Evolutionary conservation across 2,329 filamentous ascomycete species (phyloP).

Genomic region (Cordyceps javanica): DNA sequence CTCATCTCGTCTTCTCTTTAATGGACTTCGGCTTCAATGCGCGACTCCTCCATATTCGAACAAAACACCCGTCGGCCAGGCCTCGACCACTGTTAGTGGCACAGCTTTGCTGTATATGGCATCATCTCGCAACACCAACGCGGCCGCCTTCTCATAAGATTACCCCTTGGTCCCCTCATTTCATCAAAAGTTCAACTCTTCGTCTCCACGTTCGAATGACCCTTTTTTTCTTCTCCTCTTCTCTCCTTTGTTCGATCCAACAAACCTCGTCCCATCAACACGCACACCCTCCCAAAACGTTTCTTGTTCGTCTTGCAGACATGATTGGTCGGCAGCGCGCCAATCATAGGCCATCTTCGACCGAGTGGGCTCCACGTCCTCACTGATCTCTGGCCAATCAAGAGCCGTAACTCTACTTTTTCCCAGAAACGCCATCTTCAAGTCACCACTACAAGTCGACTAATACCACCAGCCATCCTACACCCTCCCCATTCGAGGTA

Average conservation of each 20-base stretch:
- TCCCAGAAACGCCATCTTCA: neutral
- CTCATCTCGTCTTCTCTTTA: neutral
- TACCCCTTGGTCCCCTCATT: slow-evolving; percentile 3
- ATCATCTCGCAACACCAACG: slow-evolving; percentile 4
- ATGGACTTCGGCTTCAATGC: neutral
- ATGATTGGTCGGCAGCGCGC: neutral
- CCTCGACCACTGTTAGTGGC: neutral
- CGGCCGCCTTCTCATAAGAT: neutral
- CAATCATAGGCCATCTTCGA: neutral
- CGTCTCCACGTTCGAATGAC: neutral
- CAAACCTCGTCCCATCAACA: neutral
- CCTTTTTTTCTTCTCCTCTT: neutral
- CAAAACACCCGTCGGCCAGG: neutral
- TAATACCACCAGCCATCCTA: neutral
- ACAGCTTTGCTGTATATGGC: neutral
- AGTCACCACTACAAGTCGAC: slow-evolving; percentile 2
- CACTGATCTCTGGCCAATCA: neutral
- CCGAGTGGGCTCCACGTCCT: neutral
- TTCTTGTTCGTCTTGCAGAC: neutral
- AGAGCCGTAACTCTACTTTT: neutral
- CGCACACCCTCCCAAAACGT: neutral
- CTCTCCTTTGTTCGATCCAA: neutral
- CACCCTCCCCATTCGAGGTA: neutral
- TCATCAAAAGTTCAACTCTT: neutral
- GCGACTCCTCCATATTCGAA: neutral